phyloP scores from a whole-genome alignment of 164 flowering plant genomes.

The Dillenia turbinata region DNA sequence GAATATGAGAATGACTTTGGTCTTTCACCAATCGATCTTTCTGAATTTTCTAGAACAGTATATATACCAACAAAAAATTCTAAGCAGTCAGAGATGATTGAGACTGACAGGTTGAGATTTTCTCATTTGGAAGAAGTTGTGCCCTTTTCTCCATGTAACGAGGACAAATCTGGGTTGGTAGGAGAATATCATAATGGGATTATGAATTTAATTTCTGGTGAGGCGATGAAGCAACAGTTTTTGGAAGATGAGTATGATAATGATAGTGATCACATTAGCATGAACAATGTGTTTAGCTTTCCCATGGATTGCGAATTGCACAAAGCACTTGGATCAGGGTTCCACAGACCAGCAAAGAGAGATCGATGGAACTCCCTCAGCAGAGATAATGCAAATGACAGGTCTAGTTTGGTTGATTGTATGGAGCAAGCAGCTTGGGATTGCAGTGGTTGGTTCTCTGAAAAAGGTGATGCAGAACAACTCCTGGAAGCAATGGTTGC shows the following conservation, averaged over 20 bases:
- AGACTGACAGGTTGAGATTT: conserved; percentile 12
- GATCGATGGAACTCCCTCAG: conserved; percentile 4
- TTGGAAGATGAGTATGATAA: conserved; percentile 8
- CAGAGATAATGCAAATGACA: conserved; percentile 14
- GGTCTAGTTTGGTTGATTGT: conserved; percentile 13
- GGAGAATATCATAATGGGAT: conserved; percentile 9
- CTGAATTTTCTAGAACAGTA: conserved; percentile 10
- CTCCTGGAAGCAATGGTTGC: conserved; percentile 51
- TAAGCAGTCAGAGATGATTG: conserved; percentile 16
- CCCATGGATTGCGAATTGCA: conserved; percentile 45
- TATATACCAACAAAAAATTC: conserved; percentile 8
- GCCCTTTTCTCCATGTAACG: conserved; percentile 6
- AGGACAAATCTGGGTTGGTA: conserved; percentile 3
- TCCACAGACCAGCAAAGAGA: conserved; percentile 13
- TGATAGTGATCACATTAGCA: conserved; percentile 9
- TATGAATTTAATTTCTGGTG: conserved; percentile 16
- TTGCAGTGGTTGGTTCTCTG: conserved; percentile 15
- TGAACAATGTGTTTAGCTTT: conserved; percentile 23
- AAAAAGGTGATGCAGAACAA: conserved; percentile 23
- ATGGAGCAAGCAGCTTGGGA: conserved; percentile 18
- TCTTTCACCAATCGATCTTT: conserved; percentile 2
- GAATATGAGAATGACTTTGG: conserved; percentile 9
- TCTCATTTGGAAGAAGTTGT: conserved; percentile 26
- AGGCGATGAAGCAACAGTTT: conserved; percentile 15
- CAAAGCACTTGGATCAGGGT: conserved; percentile 43